Base-by-base conservation (phyloP, 805 yeast species). In the Kuraishia borneana region DNA sequence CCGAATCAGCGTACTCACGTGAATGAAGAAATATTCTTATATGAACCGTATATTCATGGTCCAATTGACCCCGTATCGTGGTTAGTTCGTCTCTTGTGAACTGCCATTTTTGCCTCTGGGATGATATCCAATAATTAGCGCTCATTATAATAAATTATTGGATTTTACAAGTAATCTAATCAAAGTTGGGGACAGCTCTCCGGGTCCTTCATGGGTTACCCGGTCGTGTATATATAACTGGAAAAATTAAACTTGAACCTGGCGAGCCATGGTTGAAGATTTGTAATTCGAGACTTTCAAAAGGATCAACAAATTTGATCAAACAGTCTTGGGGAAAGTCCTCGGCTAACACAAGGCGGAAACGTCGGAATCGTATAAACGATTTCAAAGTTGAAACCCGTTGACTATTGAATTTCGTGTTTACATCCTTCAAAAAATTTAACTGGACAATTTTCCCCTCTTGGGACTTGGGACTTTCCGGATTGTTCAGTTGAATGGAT, bases 121-220 rank as follows among this genome's bases (percentile, higher is more conserved):
- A 73, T 2, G 95, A 83, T 13, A 66, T 65, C 95, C 95, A 84
- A 53, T 77, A 88, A 50, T 82, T 82, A 0, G 94, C 95, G 2
- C 92, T 76, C 95, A 73, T 70, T 19, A 39, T 25, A 23, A n/a
- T n/a, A n/a, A n/a, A n/a, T n/a, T n/a, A n/a, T n/a, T n/a, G n/a
- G n/a, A n/a, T n/a, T n/a, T n/a, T n/a, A n/a, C n/a, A n/a, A n/a
- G n/a, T n/a, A n/a, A n/a, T n/a, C n/a, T n/a, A n/a, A n/a, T n/a
- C n/a, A n/a, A n/a, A n/a, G n/a, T n/a, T n/a, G n/a, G n/a, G n/a
- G n/a, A n/a, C n/a, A n/a, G n/a, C n/a, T n/a, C n/a, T n/a, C n/a
- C n/a, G n/a, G n/a, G n/a, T n/a, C n/a, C 21, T 18, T 18, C 10
- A 13, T 19, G 12, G 19, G 6, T n/a, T 21, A 5, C 27, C 9